Evolutionary conservation across 495 filamentous ascomycete species (phyloP).

Genomic region (Penicillium coprophilum): DNA sequence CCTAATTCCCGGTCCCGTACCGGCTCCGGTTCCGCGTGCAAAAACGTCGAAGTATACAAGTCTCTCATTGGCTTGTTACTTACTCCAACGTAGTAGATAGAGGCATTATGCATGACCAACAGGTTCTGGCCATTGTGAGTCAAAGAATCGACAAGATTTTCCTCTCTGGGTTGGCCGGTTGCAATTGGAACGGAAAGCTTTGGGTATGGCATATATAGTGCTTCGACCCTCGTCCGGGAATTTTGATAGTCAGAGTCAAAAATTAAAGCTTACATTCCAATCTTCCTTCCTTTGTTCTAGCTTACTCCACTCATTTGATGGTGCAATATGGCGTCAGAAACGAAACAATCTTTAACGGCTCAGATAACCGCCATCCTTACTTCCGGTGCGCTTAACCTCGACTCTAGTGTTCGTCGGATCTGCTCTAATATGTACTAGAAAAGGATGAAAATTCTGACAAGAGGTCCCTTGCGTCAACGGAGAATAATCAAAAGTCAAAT

Average conservation of each 20-base stretch:
- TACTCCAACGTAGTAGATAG: constrained; percentile 24
- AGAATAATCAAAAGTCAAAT: constrained; percentile 4
- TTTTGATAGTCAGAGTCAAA: constrained; percentile 8
- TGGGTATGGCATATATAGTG: constrained; percentile 17
- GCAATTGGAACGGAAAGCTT: constrained; percentile 4
- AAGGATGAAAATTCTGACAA: constrained; percentile 10
- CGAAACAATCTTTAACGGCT: constrained; percentile 8
- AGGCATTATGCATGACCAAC: constrained; percentile 15
- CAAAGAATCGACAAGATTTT: constrained; percentile 11
- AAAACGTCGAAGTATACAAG: constrained; percentile 22
- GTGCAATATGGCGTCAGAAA: constrained; percentile 12
- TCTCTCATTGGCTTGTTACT: constrained; percentile 20
- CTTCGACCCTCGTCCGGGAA: neutral
- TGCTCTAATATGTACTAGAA: constrained; percentile 18
- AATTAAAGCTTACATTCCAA: neutral
- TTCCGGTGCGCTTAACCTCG: constrained; percentile 15
- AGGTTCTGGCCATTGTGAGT: constrained; percentile 23
- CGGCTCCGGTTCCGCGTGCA: constrained; percentile 25
- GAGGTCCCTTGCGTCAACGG: constrained; percentile 8
- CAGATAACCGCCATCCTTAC: constrained; percentile 12
- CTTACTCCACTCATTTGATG: neutral
- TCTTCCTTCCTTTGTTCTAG: neutral
- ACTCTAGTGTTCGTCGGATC: neutral
- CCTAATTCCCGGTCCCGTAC: constrained; percentile 30
- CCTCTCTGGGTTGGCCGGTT: constrained; percentile 18